Percentiles rank a stretch among this genome's conserved stretches.
Conservation (phyloP, 2,329 filamentous ascomycete species). For the Ophiostoma montium region DNA sequence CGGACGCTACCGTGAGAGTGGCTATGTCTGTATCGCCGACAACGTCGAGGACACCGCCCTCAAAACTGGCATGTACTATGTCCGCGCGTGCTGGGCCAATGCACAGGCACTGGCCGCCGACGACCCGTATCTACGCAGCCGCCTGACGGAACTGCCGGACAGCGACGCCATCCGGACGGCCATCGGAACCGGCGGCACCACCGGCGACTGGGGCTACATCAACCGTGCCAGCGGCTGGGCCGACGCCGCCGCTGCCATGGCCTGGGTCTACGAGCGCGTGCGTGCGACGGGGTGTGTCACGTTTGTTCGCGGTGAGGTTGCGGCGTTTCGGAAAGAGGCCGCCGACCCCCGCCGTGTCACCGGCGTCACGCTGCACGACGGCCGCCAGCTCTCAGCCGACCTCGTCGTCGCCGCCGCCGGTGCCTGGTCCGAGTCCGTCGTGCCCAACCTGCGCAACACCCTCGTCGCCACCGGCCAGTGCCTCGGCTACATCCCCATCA, state of each 20-base stretch:
- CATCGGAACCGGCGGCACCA: conserved; percentile 34
- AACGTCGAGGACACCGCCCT: conserved; percentile 2
- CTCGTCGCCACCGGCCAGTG: conserved; percentile 71
- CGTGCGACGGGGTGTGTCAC: conserved; percentile 38
- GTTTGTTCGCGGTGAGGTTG: conserved; percentile 38
- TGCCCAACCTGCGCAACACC: conserved; percentile 38
- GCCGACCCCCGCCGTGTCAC: conserved; percentile 27
- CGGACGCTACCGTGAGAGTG: conserved; percentile 56
- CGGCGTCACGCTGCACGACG: conserved; percentile 35
- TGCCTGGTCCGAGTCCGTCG: conserved; percentile 59
- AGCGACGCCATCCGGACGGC: conserved; percentile 28
- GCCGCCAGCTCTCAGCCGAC: conserved; percentile 32
- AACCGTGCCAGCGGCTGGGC: conserved; percentile 70
- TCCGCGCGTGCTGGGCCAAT: conserved; percentile 46
- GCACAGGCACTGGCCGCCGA: conserved; percentile 35
- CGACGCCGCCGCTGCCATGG: conserved; percentile 58
- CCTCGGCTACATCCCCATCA: conserved; percentile 64
- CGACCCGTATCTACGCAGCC: conserved; percentile 17
- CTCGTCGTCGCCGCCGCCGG: conserved; percentile 71
- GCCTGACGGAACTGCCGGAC: conserved; percentile 29
- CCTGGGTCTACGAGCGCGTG: conserved; percentile 43
- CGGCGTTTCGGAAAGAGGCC: conserved; percentile 22
- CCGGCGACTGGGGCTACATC: conserved; percentile 55
- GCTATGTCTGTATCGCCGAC: conserved; percentile 50
- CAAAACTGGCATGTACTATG: conserved; percentile 42